These are phyloP conservation scores for Linderniella brevidens DNA, from an alignment of 257 asterid species.

Conservation along the genomic window DNA sequence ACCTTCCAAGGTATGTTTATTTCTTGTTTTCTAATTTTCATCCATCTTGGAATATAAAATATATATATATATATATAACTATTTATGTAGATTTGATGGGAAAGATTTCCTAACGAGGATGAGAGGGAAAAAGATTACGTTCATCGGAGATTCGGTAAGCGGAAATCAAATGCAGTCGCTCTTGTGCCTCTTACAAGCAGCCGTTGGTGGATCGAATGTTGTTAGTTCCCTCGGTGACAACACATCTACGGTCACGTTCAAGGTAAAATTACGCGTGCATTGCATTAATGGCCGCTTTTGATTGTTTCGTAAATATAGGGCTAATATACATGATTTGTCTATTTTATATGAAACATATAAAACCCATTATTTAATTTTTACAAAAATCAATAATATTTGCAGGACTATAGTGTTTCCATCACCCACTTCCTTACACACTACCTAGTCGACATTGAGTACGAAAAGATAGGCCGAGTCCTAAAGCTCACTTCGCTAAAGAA, in stretches of 20 bases:
- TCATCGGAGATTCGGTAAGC: constrained; percentile 73
- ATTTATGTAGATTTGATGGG: constrained; percentile 33
- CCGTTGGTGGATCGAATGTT: constrained; percentile 24
- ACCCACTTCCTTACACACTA: constrained; percentile 42
- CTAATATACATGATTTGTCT: too few relatives aligned
- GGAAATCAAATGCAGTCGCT: constrained; percentile 49
- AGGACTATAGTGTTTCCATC: constrained; percentile 55
- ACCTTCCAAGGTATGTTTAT: constrained; percentile 28
- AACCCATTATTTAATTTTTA: not conserved
- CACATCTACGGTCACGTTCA: constrained; percentile 31
- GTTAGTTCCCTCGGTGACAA: constrained; percentile 8
- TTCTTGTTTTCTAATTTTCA: not conserved
- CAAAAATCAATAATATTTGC: not conserved
- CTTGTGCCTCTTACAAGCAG: constrained; percentile 38
- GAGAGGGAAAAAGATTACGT: constrained; percentile 47
- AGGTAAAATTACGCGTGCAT: constrained; percentile 9
- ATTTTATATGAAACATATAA: too few relatives aligned
- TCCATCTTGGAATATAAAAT: not conserved
- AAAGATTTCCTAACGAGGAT: constrained; percentile 23
- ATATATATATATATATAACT: constrained; percentile 5
- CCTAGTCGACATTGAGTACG: constrained; percentile 47
- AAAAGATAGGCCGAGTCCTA: constrained; percentile 10
- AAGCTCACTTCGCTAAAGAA: constrained; percentile 54
- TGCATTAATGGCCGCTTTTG: not conserved
- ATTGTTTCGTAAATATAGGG: not conserved